Base-by-base conservation (phyloP, 805 yeast genomes). In the Cyberlindnera subsufficiens region DNA sequence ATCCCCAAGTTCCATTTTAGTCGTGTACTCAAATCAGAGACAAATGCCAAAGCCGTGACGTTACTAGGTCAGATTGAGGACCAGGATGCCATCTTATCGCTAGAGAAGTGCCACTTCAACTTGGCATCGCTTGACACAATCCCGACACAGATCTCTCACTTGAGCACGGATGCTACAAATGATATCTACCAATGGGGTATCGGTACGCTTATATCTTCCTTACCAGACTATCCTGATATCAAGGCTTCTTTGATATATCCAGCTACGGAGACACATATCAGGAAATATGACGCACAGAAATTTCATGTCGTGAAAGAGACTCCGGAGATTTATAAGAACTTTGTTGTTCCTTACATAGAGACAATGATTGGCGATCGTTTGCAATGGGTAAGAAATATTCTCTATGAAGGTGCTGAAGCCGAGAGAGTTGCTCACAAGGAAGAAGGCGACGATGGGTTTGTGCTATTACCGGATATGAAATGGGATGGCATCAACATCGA, bases 401-500 rank as follows among this genome's bases (percentile, higher is more conserved):
- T 93, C 36, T 76, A 72, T 57, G 74, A 86, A 38, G 95, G 90
- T 4, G 87, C 83, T 19, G 99, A 91, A 61, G 73, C 87, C 0
- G 97, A 90, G 30, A 66, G 87, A 17, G 78, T 91, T n/a, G 70
- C 89, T 2, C 74, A 71, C 52, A 79, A 82, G 39, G 55, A 59
- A 13, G 57, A 59, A 10, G 55, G 63, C 11, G 50, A 54, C 0
- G 60, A 58, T 35, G 89, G 90, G 16, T 87, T 86, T 56, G 78
- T 89, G 5, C 64, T 93, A 37, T 68, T 90, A 34, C 98, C 98
- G 0, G 97, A 91, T 63, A 86, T 91, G 95, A 90, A 90, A 60
- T 93, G 99, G 99, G 96, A 91, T 59, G 80, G 85, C 4, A 66
- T 71, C 39, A 78, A 78, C 25, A 51, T 82, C 58, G 86, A 79